These are phyloP conservation scores for Pythium rhizo-oryzae DNA, from an alignment of 352 stramenopile genomes.

Conservation along the genomic window DNA sequence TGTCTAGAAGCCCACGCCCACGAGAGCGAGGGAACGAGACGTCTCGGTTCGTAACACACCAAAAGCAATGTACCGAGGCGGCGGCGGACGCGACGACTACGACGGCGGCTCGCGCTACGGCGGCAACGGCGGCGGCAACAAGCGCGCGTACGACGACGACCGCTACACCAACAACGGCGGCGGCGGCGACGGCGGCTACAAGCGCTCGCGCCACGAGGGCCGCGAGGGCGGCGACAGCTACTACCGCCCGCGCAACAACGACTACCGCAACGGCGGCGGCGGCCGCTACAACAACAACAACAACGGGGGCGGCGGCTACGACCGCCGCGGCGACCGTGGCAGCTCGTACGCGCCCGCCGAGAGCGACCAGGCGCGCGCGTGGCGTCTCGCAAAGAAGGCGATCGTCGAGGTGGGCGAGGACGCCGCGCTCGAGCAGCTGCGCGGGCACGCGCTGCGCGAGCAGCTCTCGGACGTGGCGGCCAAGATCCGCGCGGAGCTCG, in stretches of 20 bases:
- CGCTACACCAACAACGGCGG: constrained; percentile 25
- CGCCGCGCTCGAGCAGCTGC: constrained; percentile 35
- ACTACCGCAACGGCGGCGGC: constrained; percentile 40
- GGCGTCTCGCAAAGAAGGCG: constrained; percentile 75
- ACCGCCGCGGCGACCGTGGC: constrained; percentile 25
- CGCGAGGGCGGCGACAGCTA: constrained; percentile 42
- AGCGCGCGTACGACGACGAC: constrained; percentile 50
- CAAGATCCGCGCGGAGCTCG: constrained; percentile 55
- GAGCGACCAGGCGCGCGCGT: constrained; percentile 67
- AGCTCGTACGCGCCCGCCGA: constrained; percentile 32
- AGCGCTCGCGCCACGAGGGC: constrained; percentile 48
- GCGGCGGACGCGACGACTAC: constrained; percentile 26
- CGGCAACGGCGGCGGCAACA: constrained; percentile 32
- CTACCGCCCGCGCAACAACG: constrained; percentile 66
- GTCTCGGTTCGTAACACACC: neutral
- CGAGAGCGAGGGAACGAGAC: neutral
- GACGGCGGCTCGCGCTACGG: constrained; percentile 31
- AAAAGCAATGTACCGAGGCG: constrained; percentile 31
- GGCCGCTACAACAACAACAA: constrained; percentile 37
- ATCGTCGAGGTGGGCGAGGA: constrained; percentile 71
- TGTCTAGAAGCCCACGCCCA: neutral
- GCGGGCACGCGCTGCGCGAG: constrained; percentile 41
- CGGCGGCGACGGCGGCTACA: constrained; percentile 37
- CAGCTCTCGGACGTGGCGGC: constrained; percentile 45
- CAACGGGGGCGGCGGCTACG: constrained; percentile 31